These are phyloP conservation scores for Balansia obtecta DNA, from an alignment of 2,329 filamentous ascomycete species.

Conservation along the genomic window DNA sequence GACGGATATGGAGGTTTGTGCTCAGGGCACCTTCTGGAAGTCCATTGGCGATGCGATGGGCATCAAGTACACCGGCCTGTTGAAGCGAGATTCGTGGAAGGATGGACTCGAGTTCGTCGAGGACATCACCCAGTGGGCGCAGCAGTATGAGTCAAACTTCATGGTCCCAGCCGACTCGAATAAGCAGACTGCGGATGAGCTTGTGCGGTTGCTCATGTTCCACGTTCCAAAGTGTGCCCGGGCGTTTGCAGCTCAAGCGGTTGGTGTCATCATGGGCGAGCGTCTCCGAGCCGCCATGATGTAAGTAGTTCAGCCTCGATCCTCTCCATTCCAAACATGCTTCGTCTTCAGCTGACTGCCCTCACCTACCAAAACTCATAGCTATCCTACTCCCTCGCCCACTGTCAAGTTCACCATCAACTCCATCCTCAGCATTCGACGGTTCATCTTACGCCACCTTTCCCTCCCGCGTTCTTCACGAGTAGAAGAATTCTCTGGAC, in stretches of 20 bases:
- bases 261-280: slow-evolving; percentile 2
- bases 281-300: slow-evolving; percentile 3
- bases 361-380: neutral
- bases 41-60: slow-evolving; percentile 45
- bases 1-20: slow-evolving; percentile 55
- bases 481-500: neutral
- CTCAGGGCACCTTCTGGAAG: slow-evolving; percentile 59
- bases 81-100: slow-evolving; percentile 3
- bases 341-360: no score
- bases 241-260: neutral
- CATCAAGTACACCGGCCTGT: slow-evolving; percentile 16
- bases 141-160: neutral
- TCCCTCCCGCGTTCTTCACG: neutral
- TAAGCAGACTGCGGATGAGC: slow-evolving; percentile 1
- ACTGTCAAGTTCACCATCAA: neutral
- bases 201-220: neutral
- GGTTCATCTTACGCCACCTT: slow-evolving; percentile 1
- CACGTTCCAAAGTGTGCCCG: neutral
- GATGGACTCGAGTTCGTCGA: slow-evolving; percentile 3
- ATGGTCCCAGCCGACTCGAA: slow-evolving; percentile 2
- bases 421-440: neutral
- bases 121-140: slow-evolving; percentile 1
- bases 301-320: neutral
- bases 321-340: no score
- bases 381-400: neutral